Percentiles rank a stretch among this genome's conserved stretches.
Conservation (phyloP, 2,329 filamentous ascomycete genomes). For the Aspergillus uvarum region DNA sequence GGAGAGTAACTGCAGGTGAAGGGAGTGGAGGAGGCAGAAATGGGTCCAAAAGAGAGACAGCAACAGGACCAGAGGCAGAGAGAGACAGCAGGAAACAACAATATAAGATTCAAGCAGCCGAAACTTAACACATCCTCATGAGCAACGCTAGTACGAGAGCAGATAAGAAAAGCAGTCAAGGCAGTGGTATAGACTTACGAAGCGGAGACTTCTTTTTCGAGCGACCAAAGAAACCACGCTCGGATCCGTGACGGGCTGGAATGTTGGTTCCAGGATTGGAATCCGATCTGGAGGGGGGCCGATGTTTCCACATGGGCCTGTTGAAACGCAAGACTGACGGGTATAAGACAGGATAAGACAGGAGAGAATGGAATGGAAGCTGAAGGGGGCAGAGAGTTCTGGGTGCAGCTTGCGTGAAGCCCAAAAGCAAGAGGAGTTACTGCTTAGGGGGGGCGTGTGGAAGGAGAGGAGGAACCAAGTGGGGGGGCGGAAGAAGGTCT, state of each 20-base stretch:
- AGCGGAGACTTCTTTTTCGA: conserved; percentile 36
- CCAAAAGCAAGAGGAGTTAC: conserved; percentile 9
- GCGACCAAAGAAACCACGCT: conserved; percentile 38
- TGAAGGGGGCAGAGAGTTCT: neutral
- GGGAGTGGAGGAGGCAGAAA: conserved; percentile 6
- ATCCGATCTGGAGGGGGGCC: conserved; percentile 41
- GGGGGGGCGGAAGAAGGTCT: conserved; percentile 10
- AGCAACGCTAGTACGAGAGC: conserved; percentile 20
- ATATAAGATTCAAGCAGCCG: conserved; percentile 12
- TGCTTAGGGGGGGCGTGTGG: conserved; percentile 11
- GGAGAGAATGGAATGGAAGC: conserved; percentile 13
- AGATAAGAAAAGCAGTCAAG: conserved; percentile 13
- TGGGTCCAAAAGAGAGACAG: conserved; percentile 6
- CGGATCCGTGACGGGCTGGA: conserved; percentile 30
- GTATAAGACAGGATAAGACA: conserved; percentile 18
- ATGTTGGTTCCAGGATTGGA: conserved; percentile 33
- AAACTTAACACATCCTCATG: conserved; percentile 8
- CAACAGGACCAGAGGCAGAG: conserved; percentile 6
- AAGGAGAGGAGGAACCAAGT: conserved; percentile 2
- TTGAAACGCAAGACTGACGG: conserved; percentile 17
- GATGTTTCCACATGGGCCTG: conserved; percentile 44
- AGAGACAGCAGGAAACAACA: conserved; percentile 7
- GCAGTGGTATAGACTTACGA: conserved; percentile 21
- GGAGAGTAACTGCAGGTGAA: conserved; percentile 3
- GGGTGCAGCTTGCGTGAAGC: conserved; percentile 3